Conservation (phyloP, 345 rosid species). For the Pugionium cornutum region DNA sequence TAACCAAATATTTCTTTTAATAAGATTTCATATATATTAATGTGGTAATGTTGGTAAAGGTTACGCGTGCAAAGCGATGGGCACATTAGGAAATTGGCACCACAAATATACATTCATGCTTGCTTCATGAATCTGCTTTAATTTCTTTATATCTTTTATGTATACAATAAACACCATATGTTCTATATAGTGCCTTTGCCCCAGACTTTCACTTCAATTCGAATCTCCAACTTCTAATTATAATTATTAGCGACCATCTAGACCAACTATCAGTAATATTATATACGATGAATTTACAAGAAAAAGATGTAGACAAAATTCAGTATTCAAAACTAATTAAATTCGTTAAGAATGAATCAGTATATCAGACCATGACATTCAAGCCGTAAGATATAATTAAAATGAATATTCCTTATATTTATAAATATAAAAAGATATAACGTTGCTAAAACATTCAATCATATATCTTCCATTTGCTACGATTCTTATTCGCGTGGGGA, state of each 20-base stretch:
- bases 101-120: conserved; percentile 31
- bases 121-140: conserved; percentile 32
- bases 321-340: neutral
- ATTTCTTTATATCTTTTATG: neutral
- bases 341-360: neutral
- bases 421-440: neutral
- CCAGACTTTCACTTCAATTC: conserved; percentile 8
- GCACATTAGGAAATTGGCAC: conserved; percentile 21
- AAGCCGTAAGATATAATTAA: neutral
- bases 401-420: too few relatives aligned
- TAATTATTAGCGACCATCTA: neutral
- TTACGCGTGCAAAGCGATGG: conserved; percentile 28
- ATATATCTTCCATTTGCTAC: conserved; percentile 4
- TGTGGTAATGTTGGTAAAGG: conserved; percentile 26
- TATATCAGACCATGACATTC: conserved; percentile 12
- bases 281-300: neutral
- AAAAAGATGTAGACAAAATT: neutral
- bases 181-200: conserved; percentile 1
- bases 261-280: neutral
- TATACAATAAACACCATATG: neutral
- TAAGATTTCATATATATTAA: neutral
- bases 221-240: neutral
- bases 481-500: neutral
- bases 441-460: conserved; percentile 24
- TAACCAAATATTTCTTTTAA: neutral